These are phyloP conservation scores for Hypomontagnella monticulosa DNA, from an alignment of 495 filamentous ascomycete species.

Conservation along the genomic window DNA sequence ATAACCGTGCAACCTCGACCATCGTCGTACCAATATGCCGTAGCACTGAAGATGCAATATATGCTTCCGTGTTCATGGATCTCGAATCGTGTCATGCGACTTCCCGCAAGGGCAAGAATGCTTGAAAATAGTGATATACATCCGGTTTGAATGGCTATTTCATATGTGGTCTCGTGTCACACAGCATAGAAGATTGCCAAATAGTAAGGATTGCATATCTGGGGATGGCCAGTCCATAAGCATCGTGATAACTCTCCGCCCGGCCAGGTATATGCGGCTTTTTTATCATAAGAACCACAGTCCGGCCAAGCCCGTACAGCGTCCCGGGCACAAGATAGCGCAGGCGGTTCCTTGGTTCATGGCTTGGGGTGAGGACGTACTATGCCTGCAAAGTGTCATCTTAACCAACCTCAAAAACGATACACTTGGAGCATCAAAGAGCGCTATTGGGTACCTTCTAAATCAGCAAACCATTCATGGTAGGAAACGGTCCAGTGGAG, in stretches of 20 bases:
- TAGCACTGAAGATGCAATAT: conserved; percentile 3
- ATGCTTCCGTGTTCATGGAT: conserved; percentile 7
- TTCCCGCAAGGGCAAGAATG: not conserved
- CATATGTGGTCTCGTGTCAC: conserved; percentile 6
- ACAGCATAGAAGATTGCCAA: not conserved
- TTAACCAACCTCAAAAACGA: conserved; percentile 8
- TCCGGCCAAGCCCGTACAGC: conserved; percentile 10
- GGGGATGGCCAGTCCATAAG: not conserved
- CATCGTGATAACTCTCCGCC: conserved; percentile 1
- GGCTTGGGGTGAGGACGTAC: not conserved
- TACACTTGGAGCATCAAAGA: not conserved
- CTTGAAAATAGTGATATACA: too few species aligned
- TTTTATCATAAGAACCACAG: not conserved
- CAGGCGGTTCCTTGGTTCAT: not conserved
- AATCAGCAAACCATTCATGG: conserved; percentile 5
- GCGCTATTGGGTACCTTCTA: conserved; percentile 11
- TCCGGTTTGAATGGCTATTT: not conserved
- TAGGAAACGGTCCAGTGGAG: conserved; percentile 20
- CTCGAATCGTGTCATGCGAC: conserved; percentile 5
- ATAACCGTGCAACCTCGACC: conserved; percentile 9
- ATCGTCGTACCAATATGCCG: conserved; percentile 1
- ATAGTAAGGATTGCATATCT: conserved; percentile 6
- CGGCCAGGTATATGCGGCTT: not conserved
- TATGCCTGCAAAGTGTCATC: conserved; percentile 17
- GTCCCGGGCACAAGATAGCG: not conserved